phyloP scores from a whole-genome alignment of 2,329 filamentous ascomycete genomes.

The Pseudonectria foliicola region DNA sequence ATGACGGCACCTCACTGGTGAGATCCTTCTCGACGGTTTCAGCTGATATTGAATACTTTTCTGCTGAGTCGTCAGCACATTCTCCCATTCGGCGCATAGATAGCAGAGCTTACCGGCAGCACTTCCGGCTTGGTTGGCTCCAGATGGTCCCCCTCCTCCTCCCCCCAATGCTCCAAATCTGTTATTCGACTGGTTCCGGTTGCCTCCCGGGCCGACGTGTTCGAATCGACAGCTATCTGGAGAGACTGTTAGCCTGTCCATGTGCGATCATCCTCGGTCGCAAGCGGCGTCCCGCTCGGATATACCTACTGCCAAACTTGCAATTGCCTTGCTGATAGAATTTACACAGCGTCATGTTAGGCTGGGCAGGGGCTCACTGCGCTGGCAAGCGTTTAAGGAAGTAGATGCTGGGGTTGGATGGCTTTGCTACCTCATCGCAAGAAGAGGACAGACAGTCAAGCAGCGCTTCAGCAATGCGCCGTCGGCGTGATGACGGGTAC shows the following conservation, averaged over 20 bases:
- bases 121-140: slow-evolving; percentile 12
- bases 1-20: slow-evolving; percentile 64
- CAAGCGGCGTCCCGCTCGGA: neutral
- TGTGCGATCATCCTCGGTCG: neutral
- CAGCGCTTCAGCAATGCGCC: slow-evolving; percentile 4
- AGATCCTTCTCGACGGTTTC: slow-evolving; percentile 61
- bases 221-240: slow-evolving; percentile 49
- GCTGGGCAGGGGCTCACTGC: slow-evolving; percentile 7
- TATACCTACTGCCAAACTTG: slow-evolving; percentile 43
- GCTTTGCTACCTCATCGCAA: too few relatives aligned
- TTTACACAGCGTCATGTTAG: slow-evolving; percentile 37
- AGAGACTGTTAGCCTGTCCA: neutral
- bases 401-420: too few relatives aligned
- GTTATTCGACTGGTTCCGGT: slow-evolving; percentile 36
- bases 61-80: slow-evolving; percentile 12
- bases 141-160: slow-evolving; percentile 8
- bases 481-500: too few relatives aligned
- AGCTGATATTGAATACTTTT: slow-evolving; percentile 46
- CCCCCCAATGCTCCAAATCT: slow-evolving; percentile 48
- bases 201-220: slow-evolving; percentile 36
- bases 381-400: neutral
- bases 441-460: slow-evolving; percentile 3
- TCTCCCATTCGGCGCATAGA: neutral
- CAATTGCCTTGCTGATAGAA: slow-evolving; percentile 46
- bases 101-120: slow-evolving; percentile 12